These are phyloP conservation scores for Claviceps sp. DNA, from an alignment of 2,329 filamentous ascomycete genomes.

Conservation along the genomic window DNA sequence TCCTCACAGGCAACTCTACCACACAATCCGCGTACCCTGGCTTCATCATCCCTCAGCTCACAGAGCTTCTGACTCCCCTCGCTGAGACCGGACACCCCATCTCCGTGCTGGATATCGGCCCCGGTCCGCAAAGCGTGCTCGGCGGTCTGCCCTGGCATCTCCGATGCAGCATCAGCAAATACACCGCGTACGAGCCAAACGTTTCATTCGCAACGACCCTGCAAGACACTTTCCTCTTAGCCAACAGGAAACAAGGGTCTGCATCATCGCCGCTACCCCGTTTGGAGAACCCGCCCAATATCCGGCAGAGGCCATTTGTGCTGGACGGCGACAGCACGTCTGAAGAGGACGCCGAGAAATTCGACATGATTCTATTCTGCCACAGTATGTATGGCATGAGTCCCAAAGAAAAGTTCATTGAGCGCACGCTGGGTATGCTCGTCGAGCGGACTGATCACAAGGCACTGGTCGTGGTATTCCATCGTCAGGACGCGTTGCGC, in stretches of 20 bases:
- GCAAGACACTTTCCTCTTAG: background rate
- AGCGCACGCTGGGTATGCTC: conserved; percentile 34
- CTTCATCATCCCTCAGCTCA: background rate
- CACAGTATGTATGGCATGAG: conserved; percentile 52
- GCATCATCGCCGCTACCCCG: background rate
- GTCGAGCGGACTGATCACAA: conserved; percentile 13
- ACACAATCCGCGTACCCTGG: conserved; percentile 10
- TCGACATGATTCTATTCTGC: conserved; percentile 46
- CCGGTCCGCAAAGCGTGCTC: conserved; percentile 42
- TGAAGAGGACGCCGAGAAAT: conserved; percentile 22
- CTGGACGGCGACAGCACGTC: background rate
- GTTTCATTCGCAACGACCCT: background rate
- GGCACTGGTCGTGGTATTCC: conserved; percentile 40
- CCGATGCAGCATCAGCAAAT: conserved; percentile 18
- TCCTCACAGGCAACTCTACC: conserved; percentile 22
- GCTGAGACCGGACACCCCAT: conserved; percentile 26
- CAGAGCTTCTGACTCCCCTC: conserved; percentile 15
- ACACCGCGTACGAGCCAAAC: background rate
- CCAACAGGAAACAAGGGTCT: background rate
- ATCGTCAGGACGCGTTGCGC: conserved; percentile 31
- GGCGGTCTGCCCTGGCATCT: conserved; percentile 29
- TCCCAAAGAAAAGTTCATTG: conserved; percentile 30
- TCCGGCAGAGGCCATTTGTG: background rate
- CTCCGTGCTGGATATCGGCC: conserved; percentile 46
- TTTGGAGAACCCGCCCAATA: background rate